Base-by-base conservation (phyloP, 2,329 filamentous ascomycete species). In the Arthrobotrys sinensis region DNA sequence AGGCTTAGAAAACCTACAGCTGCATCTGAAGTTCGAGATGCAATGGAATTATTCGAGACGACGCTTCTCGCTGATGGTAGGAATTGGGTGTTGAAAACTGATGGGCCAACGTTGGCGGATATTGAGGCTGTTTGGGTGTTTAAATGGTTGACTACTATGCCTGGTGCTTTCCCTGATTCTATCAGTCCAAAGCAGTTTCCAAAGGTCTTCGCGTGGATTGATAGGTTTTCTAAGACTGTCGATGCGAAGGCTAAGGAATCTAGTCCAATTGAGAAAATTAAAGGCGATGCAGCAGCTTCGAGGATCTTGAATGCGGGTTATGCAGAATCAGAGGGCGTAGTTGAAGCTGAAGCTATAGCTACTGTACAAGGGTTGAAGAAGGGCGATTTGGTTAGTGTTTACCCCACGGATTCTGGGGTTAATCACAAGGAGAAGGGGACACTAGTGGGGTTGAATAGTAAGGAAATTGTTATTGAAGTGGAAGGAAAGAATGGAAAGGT, bases 101-200 rank as follows among this genome's bases (percentile, higher is more conserved):
- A 86, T 1, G 83, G 83, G 16, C 89, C 90, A 0, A 87, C 85
- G 0, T 83, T 92, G 79, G 90, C 88, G 3, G 92, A 94, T 83
- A 89, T 93, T 76, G 90, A 93, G 84, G 89, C 88, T 50, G 84
- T 91, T 11, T 93, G 90, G 90, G 86, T 88, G 0, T 87, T 93
- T 80, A 87, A 91, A 83, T 93, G 91, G 91, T 83, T 92, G 1
- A 83, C 84, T 1, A 84, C 84, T 10, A 85, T 92, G 55, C 87
- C 87, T 11, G 87, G 87, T 3, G 87, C 88, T 12, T 85, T 92
- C 55, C 87, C 84, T 60, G 85, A 87, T 19, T 81, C 86, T 5
- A 87, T 93, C 79, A 88, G 87, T 1, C 82, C 85, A 12, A 83
- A 83, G 16, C 84, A 84, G 45, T 92, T 88, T 81, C 91, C 91